These are phyloP conservation scores for Rhodotorula sp. DNA, from an alignment of 1,284 basidiomycete genomes.

Conservation along the genomic window DNA sequence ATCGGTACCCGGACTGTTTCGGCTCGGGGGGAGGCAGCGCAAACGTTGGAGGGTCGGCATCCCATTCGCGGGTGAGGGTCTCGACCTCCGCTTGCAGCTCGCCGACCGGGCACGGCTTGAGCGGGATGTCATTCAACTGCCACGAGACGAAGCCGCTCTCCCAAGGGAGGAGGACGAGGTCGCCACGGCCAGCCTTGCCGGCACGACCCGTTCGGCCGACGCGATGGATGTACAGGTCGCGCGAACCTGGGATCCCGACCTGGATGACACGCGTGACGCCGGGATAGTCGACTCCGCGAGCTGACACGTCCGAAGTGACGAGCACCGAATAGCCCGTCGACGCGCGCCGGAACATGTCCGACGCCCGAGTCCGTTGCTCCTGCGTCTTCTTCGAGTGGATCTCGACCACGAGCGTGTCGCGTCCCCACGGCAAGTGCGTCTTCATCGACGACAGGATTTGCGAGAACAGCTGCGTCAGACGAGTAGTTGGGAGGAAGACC, in stretches of 20 bases:
- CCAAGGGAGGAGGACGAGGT: constrained; percentile 80
- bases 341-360: constrained; percentile 66
- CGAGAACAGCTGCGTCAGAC: constrained; percentile 73
- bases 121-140: constrained; percentile 67
- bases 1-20: constrained; percentile 11
- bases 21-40: background rate
- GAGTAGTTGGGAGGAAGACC: constrained; percentile 87
- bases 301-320: constrained; percentile 52
- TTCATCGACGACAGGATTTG: constrained; percentile 57
- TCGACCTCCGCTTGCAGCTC: constrained; percentile 59
- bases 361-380: constrained; percentile 62
- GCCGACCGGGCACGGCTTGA: constrained; percentile 61
- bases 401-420: constrained; percentile 67
- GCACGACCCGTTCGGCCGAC: constrained; percentile 88
- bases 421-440: constrained; percentile 48
- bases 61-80: constrained; percentile 57
- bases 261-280: constrained; percentile 91
- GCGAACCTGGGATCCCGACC: constrained; percentile 69
- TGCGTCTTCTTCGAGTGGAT: constrained; percentile 82
- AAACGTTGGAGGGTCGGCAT: constrained; percentile 53
- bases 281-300: constrained; percentile 56
- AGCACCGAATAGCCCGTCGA: constrained; percentile 52
- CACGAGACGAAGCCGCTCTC: constrained; percentile 71
- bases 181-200: constrained; percentile 69
- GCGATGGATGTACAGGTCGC: constrained; percentile 85